Evolutionary conservation across 1,284 basidiomycete species (phyloP).

Genomic region (Vanrija humicola): DNA sequence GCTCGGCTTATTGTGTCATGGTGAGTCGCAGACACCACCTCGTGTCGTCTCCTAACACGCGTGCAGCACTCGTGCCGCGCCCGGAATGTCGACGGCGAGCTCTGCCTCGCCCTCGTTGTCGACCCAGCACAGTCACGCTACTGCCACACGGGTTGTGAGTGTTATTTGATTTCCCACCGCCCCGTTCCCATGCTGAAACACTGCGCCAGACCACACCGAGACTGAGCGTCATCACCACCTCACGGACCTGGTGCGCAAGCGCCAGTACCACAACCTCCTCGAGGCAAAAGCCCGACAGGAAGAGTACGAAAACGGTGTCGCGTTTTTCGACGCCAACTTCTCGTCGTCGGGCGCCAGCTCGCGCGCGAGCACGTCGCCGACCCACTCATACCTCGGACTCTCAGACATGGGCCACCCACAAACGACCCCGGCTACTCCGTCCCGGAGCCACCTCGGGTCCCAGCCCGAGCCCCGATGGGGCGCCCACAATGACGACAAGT

Average conservation of each 20-base stretch:
- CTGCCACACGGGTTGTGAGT: conserved; percentile 25
- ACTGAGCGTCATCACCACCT: conserved; percentile 10
- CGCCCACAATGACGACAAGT: conserved; percentile 15
- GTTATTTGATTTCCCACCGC: background rate
- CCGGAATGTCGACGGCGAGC: conserved; percentile 17
- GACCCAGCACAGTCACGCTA: conserved; percentile 9
- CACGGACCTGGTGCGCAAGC: conserved; percentile 6
- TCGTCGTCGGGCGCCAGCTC: background rate
- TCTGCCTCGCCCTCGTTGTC: conserved; percentile 12
- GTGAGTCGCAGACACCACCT: conserved; percentile 6
- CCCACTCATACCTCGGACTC: background rate
- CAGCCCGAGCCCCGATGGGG: conserved; percentile 12
- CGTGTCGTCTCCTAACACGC: background rate
- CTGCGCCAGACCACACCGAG: conserved; percentile 14
- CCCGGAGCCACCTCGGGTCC: background rate
- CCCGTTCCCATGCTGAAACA: background rate
- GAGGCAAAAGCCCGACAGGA: background rate
- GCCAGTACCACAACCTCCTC: conserved; percentile 3
- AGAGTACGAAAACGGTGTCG: background rate
- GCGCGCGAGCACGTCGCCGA: background rate
- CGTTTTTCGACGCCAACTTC: conserved; percentile 6
- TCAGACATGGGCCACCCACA: background rate
- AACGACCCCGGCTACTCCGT: background rate
- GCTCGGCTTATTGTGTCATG: conserved; percentile 12
- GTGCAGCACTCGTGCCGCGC: conserved; percentile 14